Percentiles rank a stretch among this genome's conserved stretches.
phyloP scores from a whole-genome alignment of 176 grass and related monocot species.

The Otatea glauca region DNA sequence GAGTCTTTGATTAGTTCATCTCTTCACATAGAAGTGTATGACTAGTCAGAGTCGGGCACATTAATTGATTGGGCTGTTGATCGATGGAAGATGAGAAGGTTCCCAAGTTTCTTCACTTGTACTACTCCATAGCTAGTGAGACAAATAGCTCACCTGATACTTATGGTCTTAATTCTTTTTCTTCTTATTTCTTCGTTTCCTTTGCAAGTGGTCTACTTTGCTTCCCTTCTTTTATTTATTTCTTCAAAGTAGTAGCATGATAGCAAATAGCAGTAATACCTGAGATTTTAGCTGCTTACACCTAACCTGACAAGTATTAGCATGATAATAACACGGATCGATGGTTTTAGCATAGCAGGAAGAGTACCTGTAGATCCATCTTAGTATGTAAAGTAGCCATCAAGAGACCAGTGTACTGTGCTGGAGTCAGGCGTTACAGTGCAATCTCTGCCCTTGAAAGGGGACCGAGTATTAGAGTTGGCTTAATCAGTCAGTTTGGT shows the following conservation, averaged over 20 bases:
- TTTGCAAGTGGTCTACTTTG: slow-evolving; percentile 26
- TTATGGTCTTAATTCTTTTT: not conserved
- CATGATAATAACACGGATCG: not conserved
- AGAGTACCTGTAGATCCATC: not conserved
- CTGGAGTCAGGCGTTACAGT: slow-evolving; percentile 32
- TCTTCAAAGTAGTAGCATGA: slow-evolving; percentile 17
- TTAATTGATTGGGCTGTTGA: slow-evolving; percentile 4
- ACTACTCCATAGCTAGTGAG: not conserved
- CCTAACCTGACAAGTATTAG: not conserved
- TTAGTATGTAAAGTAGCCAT: not conserved
- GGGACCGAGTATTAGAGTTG: slow-evolving; percentile 41
- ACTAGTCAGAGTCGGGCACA: not conserved
- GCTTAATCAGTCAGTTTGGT: slow-evolving; percentile 39
- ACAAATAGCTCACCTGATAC: not conserved
- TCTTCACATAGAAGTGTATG: not conserved
- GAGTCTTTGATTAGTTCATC: not conserved
- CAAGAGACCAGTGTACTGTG: slow-evolving; percentile 36
- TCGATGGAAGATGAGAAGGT: not conserved
- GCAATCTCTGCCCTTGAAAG: not conserved
- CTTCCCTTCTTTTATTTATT: not conserved
- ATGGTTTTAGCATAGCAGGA: not conserved
- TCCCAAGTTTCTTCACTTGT: not conserved
- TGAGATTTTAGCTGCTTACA: not conserved
- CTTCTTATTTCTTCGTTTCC: slow-evolving; percentile 1
- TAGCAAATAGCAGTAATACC: not conserved